Evolutionary conservation across 148 eudicot genomes (phyloP), one percentile per base, ranked within the genome.

Genomic region (Euryodendron excelsum): DNA sequence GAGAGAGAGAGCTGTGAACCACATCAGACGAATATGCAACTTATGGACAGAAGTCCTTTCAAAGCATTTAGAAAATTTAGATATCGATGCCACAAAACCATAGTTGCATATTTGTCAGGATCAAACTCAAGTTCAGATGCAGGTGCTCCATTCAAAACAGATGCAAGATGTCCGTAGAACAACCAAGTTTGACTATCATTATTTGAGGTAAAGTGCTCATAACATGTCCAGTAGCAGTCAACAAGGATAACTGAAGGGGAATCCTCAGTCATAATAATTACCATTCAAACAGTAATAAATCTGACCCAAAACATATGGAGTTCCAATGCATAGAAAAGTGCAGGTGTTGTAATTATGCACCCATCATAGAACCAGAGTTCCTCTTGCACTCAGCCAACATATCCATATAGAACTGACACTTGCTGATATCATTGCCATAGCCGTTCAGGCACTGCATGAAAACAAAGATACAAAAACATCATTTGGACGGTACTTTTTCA

Each of bases 311-410:
- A 66, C 31, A 64, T 5, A 48, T 13, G 28, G 23, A 23, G 50
- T 47, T 72, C 31, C n/a, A 11, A 37, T 0, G 61, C 45, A 30
- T 36, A 34, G 14, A 45, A 31, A 63, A 72, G 55, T 31, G 55
- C 12, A n/a, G 30, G 11, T 63, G n/a, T 3, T 15, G 34, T 10
- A 47, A 76, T 86, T 73, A 91, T 63, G 86, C 92, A 78, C 82
- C 77, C 80, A 89, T 79, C 61, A 69, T 70, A 21, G 88, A 79
- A 15, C 93, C 89, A 20, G 97, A 85, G 89, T 78, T 91, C 80
- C 83, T 89, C 80, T 48, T 75, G 97, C 98, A 94, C 44, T 94
- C 93, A 3, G 84, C 58, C 87, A 89, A 50, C 37, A 72, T 58
- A 23, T 58, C 39, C 65, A 94, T 88, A 82, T 59, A 74, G 66